Evolutionary conservation across 1,284 basidiomycete species (phyloP), one percentile per base, ranked within the genome.

Genomic region (Ceratobasidium sp.): DNA sequence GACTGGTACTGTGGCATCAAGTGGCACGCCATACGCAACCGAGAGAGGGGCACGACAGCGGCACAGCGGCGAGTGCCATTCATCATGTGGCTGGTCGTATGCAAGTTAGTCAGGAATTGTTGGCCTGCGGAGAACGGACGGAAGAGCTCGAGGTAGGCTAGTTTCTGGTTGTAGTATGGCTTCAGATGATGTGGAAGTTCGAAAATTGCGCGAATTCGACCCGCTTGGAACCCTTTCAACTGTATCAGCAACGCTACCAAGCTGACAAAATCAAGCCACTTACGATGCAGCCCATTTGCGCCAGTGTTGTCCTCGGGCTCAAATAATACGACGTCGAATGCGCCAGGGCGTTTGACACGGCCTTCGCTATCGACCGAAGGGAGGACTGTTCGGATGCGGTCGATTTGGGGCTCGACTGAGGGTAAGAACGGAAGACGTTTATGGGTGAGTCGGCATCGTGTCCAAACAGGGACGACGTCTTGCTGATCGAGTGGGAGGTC

Each of bases 131-230:
- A 56, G 19, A 68, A 68, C 16, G 65, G 34, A n/a, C 14, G 22
- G 29, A 68, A 68, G 2, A 24, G 5, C n/a, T 68, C 65, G 19
- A 68, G 34, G 16, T 68, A 68, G 0, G 24, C 65, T 0, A 68
- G 37, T 19, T 48, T 48, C 6, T 39, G 48, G 3, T 19, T 6
- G 34, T 24, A 66, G 14, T 51, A 14, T 1, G 16, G 31, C n/a
- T 53, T 1, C 4, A 68, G 49, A 34, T 39, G 31, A 19, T 4
- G 49, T 0, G 65, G 65, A 6, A 68, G 37, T 27, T 48, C 8
- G 43, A 68, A 68, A 2, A 68, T 68, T 1, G 49, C 34, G 24
- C 65, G 65, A 19, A 68, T 37, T 11, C 34, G 65, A 1, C 49
- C 65, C 8, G 65, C 65, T 16, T 49, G 65, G 34, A 54, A 54